These are phyloP conservation scores for Prinsepia uniflora DNA, from an alignment of 306 rosid genomes.

Conservation along the genomic window DNA sequence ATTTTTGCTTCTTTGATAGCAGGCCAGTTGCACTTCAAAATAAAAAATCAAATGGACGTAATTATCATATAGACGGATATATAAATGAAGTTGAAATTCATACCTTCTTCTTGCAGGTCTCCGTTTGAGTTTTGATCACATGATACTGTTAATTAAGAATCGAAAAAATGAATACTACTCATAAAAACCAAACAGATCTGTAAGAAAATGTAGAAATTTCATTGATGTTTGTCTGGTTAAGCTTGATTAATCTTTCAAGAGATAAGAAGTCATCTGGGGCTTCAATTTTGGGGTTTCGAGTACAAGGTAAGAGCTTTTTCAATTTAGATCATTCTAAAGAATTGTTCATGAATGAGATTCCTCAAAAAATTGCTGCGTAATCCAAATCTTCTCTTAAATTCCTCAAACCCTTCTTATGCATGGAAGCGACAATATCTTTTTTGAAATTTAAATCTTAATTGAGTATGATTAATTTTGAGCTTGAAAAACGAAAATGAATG, in stretches of 20 bases:
- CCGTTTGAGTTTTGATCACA: conserved; percentile 54
- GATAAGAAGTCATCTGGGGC: not conserved
- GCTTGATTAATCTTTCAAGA: not conserved
- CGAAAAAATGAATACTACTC: not conserved
- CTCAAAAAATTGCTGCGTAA: not conserved
- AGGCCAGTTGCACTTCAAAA: too few species aligned
- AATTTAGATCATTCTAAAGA: not conserved
- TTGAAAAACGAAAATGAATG: not conserved
- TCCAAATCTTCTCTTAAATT: not conserved
- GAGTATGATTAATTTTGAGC: not conserved
- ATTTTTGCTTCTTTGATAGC: too few species aligned
- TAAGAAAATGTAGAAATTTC: too few species aligned
- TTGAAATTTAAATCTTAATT: not conserved
- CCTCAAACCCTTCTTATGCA: not conserved
- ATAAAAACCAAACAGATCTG: too few species aligned
- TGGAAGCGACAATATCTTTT: not conserved
- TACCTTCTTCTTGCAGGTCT: conserved; percentile 57
- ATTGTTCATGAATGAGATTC: not conserved
- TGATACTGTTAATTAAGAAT: conserved; percentile 44
- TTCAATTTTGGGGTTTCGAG: not conserved
- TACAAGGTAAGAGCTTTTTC: too few species aligned
- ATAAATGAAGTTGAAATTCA: too few species aligned
- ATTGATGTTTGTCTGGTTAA: not conserved
- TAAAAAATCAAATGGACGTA: too few species aligned
- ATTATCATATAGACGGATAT: too few species aligned